These are phyloP conservation scores for Labyrinthula sp. DNA, from an alignment of 352 stramenopile genomes.

Conservation along the genomic window DNA sequence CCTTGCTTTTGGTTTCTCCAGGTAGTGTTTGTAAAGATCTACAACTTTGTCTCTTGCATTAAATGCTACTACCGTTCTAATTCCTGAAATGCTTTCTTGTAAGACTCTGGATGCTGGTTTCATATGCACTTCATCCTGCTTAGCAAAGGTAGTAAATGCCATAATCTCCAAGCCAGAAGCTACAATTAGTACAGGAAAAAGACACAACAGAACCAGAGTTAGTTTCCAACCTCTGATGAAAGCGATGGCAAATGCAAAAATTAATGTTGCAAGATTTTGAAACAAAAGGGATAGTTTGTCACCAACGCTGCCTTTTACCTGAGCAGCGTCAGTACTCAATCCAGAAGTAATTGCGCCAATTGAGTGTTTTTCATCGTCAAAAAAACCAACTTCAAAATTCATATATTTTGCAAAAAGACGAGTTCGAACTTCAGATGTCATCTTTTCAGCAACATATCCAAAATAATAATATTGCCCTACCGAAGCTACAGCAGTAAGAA, in stretches of 20 bases:
- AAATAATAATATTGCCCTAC: slow-evolving; percentile 17
- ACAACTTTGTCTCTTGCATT: slow-evolving; percentile 30
- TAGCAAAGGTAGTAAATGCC: slow-evolving; percentile 13
- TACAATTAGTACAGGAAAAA: slow-evolving; percentile 45
- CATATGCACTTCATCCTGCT: slow-evolving; percentile 15
- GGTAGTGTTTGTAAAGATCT: slow-evolving; percentile 30
- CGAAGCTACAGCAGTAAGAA: slow-evolving; percentile 11
- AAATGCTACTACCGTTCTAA: slow-evolving; percentile 35
- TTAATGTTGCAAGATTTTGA: slow-evolving; percentile 18
- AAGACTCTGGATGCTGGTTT: slow-evolving; percentile 21
- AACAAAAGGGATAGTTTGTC: slow-evolving; percentile 12
- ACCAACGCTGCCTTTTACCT: slow-evolving; percentile 16
- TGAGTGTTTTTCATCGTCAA: slow-evolving; percentile 23
- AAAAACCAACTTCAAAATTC: slow-evolving; percentile 29
- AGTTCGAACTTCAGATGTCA: slow-evolving; percentile 18
- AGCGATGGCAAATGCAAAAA: slow-evolving; percentile 26
- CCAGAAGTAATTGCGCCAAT: slow-evolving; percentile 32
- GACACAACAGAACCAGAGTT: slow-evolving; percentile 22
- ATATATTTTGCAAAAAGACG: slow-evolving; percentile 16
- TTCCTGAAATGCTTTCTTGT: slow-evolving; percentile 32
- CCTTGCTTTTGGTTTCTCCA: slow-evolving; percentile 14
- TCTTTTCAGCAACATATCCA: slow-evolving; percentile 25
- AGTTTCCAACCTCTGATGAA: slow-evolving; percentile 29
- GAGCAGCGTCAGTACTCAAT: slow-evolving; percentile 37
- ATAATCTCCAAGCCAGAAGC: slow-evolving; percentile 32